A percentile compares a stretch with the other conserved stretches of the same genome.
Conservation (phyloP, 306 rosid species). For the Quercus dentata region DNA sequence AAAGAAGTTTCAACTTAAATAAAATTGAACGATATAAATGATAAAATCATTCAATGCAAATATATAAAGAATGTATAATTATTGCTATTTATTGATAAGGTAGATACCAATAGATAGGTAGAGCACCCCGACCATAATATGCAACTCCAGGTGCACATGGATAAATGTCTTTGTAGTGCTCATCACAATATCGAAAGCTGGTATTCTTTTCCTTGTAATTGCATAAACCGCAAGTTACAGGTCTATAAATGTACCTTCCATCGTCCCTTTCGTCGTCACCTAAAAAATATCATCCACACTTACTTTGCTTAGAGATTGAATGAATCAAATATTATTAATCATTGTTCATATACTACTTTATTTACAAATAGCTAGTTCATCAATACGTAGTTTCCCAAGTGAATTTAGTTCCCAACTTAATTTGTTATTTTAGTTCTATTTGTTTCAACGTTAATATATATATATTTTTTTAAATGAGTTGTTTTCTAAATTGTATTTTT, state of each 20-base stretch:
- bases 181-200: slow-evolving; percentile 61
- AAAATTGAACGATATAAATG: too few relatives aligned
- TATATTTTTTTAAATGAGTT: too few relatives aligned
- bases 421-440: too few relatives aligned
- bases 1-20: too few relatives aligned
- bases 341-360: too few relatives aligned
- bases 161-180: slow-evolving; percentile 59
- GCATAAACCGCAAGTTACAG: slow-evolving; percentile 88
- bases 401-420: too few relatives aligned
- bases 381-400: too few relatives aligned
- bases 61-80: too few relatives aligned
- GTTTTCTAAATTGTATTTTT: too few relatives aligned
- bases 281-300: slow-evolving; percentile 28
- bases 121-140: slow-evolving; percentile 92
- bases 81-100: neutral
- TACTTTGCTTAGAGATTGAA: neutral
- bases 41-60: too few relatives aligned
- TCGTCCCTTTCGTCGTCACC: slow-evolving; percentile 93
- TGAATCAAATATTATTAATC: neutral
- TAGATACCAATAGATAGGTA: slow-evolving; percentile 82
- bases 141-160: slow-evolving; percentile 86
- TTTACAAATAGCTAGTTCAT: too few relatives aligned
- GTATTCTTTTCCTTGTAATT: slow-evolving; percentile 92
- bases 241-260: neutral
- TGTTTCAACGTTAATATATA: too few relatives aligned